A percentile compares a stretch with the other conserved stretches of the same genome.
These are phyloP conservation scores for Aspergillus carlsbadensis DNA, from an alignment of 495 filamentous ascomycete genomes.

Conservation along the genomic window DNA sequence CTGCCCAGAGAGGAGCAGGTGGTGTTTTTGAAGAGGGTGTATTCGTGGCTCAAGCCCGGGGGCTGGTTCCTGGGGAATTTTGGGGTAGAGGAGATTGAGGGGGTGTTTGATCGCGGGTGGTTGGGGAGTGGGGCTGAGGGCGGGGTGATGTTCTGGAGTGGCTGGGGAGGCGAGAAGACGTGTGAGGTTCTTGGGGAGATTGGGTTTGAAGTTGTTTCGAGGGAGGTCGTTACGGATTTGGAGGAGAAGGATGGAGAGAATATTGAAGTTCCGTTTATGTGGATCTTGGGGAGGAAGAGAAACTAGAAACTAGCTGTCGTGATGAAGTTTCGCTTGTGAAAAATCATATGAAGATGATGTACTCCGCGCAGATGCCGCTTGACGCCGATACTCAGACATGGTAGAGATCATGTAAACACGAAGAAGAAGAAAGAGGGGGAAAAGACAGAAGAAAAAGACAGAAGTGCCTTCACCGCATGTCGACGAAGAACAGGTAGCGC, in stretches of 20 bases:
- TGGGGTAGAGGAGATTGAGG: slow-evolving; percentile 21
- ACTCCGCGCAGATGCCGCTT: neutral
- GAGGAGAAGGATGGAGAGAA: slow-evolving; percentile 10
- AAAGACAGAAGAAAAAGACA: neutral
- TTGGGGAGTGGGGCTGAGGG: slow-evolving; percentile 15
- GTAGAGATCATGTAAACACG: neutral
- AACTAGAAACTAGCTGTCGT: too few relatives aligned
- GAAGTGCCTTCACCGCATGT: slow-evolving; percentile 24
- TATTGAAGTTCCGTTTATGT: slow-evolving; percentile 17
- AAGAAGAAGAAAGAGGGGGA: neutral
- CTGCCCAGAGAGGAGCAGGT: slow-evolving; percentile 41
- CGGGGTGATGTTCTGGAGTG: slow-evolving; percentile 44
- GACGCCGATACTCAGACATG: neutral
- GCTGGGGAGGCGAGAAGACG: slow-evolving; percentile 32
- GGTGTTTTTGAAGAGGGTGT: slow-evolving; percentile 31
- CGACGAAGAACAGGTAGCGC: slow-evolving; percentile 71
- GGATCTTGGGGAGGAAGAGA: slow-evolving; percentile 26
- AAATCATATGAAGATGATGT: too few relatives aligned
- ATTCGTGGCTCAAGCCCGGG: slow-evolving; percentile 40
- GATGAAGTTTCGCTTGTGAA: too few relatives aligned
- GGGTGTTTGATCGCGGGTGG: slow-evolving; percentile 22
- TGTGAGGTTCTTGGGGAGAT: slow-evolving; percentile 14
- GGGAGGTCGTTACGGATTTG: slow-evolving; percentile 22
- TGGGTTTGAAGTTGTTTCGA: slow-evolving; percentile 23
- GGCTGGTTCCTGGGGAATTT: slow-evolving; percentile 43